A percentile compares a stretch with the other conserved stretches of the same genome.
Evolutionary conservation across 2,329 filamentous ascomycete species (phyloP).

Genomic region (Keithomyces neogunnii): DNA sequence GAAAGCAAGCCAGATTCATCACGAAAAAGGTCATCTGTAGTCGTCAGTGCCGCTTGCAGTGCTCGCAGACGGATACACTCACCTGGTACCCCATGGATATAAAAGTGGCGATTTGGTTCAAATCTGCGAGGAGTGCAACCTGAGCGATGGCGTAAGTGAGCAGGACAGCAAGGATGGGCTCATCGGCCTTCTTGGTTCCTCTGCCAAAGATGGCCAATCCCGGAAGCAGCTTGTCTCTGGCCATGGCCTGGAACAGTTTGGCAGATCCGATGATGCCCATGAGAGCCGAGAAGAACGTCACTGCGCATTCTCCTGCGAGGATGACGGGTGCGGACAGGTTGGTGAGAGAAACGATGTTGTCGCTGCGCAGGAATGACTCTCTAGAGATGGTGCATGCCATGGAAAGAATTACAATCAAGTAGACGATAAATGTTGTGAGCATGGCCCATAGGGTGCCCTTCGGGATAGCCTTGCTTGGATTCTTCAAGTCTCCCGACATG

Average conservation of each 20-base stretch:
- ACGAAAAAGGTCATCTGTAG: constrained; percentile 76
- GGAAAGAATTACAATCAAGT: constrained; percentile 67
- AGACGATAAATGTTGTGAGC: constrained; percentile 65
- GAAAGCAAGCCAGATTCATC: constrained; percentile 79
- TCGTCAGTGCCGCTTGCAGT: not conserved
- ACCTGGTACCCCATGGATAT: constrained; percentile 84
- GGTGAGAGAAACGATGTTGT: constrained; percentile 74
- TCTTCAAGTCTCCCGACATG: constrained; percentile 80
- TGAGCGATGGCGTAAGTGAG: constrained; percentile 70
- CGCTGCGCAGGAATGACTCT: constrained; percentile 62
- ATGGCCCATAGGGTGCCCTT: constrained; percentile 76
- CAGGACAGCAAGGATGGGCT: constrained; percentile 68
- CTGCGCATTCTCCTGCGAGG: constrained; percentile 73
- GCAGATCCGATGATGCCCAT: constrained; percentile 84
- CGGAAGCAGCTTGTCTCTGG: constrained; percentile 69
- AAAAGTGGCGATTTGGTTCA: constrained; percentile 83
- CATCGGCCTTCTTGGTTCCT: constrained; percentile 63
- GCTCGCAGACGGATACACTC: constrained; percentile 12
- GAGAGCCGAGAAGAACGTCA: constrained; percentile 74
- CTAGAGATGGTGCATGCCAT: constrained; percentile 71
- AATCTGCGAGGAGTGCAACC: constrained; percentile 69
- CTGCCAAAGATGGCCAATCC: constrained; percentile 66
- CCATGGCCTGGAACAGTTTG: constrained; percentile 76
- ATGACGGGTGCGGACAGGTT: constrained; percentile 68
- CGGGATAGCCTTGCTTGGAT: constrained; percentile 77